Percentiles rank a stretch among this genome's conserved stretches.
phyloP scores from a whole-genome alignment of 2,329 filamentous ascomycete species.

The Graphilbum sp. region DNA sequence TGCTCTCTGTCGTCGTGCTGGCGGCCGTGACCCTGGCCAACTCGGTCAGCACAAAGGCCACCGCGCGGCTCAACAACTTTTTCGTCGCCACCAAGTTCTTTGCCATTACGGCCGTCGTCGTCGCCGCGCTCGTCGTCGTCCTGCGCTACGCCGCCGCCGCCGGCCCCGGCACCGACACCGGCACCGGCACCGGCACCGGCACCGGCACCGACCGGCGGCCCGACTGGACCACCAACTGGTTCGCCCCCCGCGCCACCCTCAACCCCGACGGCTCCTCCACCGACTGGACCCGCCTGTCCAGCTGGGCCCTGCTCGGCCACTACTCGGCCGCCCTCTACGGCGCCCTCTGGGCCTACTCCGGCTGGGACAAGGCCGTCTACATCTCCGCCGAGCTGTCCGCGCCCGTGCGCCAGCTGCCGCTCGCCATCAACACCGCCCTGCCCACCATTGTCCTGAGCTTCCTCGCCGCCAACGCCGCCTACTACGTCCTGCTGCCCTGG shows the following conservation, averaged over 20 bases:
- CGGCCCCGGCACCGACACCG: constrained; percentile 19
- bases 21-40: constrained; percentile 31
- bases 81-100: constrained; percentile 38
- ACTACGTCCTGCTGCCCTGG: constrained; percentile 48
- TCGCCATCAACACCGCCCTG: constrained; percentile 44
- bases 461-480: constrained; percentile 41
- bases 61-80: constrained; percentile 36
- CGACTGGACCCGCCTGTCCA: constrained; percentile 29
- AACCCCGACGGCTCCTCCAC: constrained; percentile 31
- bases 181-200: constrained; percentile 12
- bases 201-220: constrained; percentile 24
- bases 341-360: constrained; percentile 47
- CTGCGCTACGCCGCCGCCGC: constrained; percentile 14
- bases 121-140: constrained; percentile 31
- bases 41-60: constrained; percentile 38
- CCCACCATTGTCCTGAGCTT: constrained; percentile 43
- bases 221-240: constrained; percentile 41
- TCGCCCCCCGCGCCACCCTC: constrained; percentile 30
- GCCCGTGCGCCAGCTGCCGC: constrained; percentile 37
- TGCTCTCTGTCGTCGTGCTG: constrained; percentile 31
- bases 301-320: constrained; percentile 44
- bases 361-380: constrained; percentile 50
- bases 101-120: constrained; percentile 28
- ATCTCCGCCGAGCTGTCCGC: constrained; percentile 34
- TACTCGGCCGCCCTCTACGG: constrained; percentile 45